Conservation (phyloP, 208 protist genomes). For the Acanthamoeba castellanii region DNA sequence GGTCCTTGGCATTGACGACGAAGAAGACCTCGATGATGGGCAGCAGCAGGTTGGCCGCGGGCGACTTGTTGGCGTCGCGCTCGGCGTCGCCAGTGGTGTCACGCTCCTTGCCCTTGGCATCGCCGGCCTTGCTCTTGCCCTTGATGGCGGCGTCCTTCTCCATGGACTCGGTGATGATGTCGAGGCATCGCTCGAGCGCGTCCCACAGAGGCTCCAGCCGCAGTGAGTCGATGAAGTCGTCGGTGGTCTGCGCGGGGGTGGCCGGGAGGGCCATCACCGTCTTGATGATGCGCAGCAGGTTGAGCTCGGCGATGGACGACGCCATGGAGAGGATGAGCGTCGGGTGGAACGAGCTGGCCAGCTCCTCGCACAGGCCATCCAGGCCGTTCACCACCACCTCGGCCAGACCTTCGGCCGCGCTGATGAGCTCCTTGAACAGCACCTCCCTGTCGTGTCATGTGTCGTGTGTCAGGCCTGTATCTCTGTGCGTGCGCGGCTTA, state of each 20-base stretch:
- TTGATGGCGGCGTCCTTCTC: conserved; percentile 50
- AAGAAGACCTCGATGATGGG: conserved; percentile 77
- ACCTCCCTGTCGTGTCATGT: background rate
- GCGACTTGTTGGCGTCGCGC: conserved; percentile 56
- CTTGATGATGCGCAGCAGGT: conserved; percentile 74
- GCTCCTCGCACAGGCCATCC: conserved; percentile 57
- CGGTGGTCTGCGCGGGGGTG: background rate
- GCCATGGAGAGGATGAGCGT: conserved; percentile 74
- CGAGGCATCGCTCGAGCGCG: conserved; percentile 66
- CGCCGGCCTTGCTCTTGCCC: conserved; percentile 23
- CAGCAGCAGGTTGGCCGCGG: conserved; percentile 70
- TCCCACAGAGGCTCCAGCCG: conserved; percentile 69
- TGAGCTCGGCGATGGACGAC: conserved; percentile 66
- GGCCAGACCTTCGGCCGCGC: conserved; percentile 36
- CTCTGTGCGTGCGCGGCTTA: background rate
- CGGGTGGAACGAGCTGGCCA: conserved; percentile 67
- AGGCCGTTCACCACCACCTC: conserved; percentile 66
- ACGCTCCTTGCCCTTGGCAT: conserved; percentile 4
- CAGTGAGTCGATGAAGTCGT: conserved; percentile 47
- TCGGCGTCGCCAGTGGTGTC: background rate
- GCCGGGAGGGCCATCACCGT: conserved; percentile 53
- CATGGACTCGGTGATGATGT: conserved; percentile 59
- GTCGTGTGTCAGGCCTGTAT: background rate
- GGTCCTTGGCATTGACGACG: conserved; percentile 74
- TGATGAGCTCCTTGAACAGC: conserved; percentile 71